Base-by-base conservation (phyloP, 306 rosid genomes). In the Lathyrus tuberosus region DNA sequence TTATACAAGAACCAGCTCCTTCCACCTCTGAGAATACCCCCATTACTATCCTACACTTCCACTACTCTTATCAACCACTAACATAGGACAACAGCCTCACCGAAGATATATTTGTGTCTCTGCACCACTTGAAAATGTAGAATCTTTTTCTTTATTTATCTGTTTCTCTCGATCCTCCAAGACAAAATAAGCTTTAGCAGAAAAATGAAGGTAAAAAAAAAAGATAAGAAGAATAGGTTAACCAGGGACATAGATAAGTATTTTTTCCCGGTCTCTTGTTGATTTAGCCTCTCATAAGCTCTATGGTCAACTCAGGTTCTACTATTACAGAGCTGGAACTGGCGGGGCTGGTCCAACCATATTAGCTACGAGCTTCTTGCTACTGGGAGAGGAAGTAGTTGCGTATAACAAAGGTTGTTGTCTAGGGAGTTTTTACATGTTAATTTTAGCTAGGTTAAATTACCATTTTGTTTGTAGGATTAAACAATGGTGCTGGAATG, bases 331-430 rank as follows among this genome's bases (percentile, higher is more conserved):
- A 59, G 98, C 92, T 60, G 98, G 98, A 71, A 86, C 89, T 56
- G 98, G 98, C 43, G 98, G 98, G 66, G 97, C 96, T 52, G 97
- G 97, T 77, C 98, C 98, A 53, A 90, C 98, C 33, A 86, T 90
- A 82, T 83, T 90, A 65, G 91, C 96, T 33, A 90, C 98, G 44
- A 93, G 98, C 65, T 93, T 93, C 84, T 79, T 93, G 70, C 80
- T 93, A 59, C 85, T 93, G 67, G 98, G 98, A 74, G 98, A 93
- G 82, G 97, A 93, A 82, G 97, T 93, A 67, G 81, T 85, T 77
- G 98, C 96, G 6, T 93, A 85, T 80, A 86, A 75, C 82, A 90
- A 88, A 85, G 98, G 97, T 88, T 70, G 65, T 73, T 76, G 8
- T 69, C 80, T 43, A 58, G 40, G 18, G 49, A 67, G 18, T 59